Evolutionary conservation across 371 early-diverging fungal species (phyloP).

Genomic region (Mortierella sp.): DNA sequence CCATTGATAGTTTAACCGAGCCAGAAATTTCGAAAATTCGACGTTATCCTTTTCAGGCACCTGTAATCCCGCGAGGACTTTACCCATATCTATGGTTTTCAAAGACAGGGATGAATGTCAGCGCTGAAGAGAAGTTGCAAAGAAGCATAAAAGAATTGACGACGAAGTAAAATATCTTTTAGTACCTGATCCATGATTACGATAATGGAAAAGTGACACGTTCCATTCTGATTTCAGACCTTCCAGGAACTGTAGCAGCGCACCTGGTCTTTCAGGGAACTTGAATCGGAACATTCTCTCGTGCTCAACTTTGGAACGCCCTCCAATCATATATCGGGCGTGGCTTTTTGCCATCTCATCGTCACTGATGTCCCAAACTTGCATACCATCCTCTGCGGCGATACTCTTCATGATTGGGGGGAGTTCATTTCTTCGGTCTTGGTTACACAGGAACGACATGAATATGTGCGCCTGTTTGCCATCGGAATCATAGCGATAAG

Average conservation of each 20-base stretch:
- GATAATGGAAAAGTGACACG: conserved; percentile 96
- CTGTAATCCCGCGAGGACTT: conserved; percentile 93
- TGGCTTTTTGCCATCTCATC: conserved; percentile 97
- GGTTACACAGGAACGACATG: conserved; percentile 83
- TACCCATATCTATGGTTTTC: conserved; percentile 82
- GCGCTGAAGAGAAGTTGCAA: too few species aligned
- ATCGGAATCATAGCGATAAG: conserved; percentile 89
- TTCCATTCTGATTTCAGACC: conserved; percentile 84
- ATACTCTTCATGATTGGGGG: conserved; percentile 72
- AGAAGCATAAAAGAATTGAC: conserved; percentile 8
- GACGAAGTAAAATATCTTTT: not conserved
- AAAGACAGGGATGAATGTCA: not conserved
- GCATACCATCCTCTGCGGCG: conserved; percentile 67
- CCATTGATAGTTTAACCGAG: conserved; percentile 82
- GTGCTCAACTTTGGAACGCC: conserved; percentile 77
- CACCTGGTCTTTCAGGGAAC: conserved; percentile 97
- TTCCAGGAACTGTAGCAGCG: conserved; percentile 84
- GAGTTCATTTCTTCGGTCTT: conserved; percentile 70
- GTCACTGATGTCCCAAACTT: conserved; percentile 83
- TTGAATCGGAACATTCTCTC: conserved; percentile 94
- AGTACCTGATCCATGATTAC: conserved; percentile 92
- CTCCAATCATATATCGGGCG: conserved; percentile 94
- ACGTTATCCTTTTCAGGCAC: conserved; percentile 76
- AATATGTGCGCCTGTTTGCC: conserved; percentile 82
- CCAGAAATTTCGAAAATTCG: conserved; percentile 77